Evolutionary conservation across 176 grass and related monocot species (phyloP).

Genomic region (Aegilops tauschii): DNA sequence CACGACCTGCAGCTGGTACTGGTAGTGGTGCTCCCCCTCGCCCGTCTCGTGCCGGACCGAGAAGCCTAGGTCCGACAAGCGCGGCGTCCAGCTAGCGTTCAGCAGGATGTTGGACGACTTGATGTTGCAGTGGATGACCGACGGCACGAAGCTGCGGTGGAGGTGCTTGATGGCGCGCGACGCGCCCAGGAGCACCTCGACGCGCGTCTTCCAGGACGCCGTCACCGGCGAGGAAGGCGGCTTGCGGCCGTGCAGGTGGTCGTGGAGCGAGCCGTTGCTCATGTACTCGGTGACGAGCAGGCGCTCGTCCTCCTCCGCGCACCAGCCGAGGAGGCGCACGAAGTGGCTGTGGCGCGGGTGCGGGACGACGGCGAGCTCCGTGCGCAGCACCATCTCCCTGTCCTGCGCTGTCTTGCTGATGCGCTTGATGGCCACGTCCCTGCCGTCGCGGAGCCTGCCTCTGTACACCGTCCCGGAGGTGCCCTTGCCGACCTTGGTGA

Average conservation of each 20-base stretch:
- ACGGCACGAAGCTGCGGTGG: not conserved
- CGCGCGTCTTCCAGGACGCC: not conserved
- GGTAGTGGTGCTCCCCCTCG: too few relatives aligned
- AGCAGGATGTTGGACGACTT: constrained; percentile 80
- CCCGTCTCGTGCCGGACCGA: not conserved
- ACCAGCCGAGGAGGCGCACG: not conserved
- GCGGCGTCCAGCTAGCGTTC: constrained; percentile 3
- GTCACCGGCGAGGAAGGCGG: too few relatives aligned
- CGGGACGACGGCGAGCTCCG: not conserved
- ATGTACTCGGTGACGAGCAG: constrained; percentile 6
- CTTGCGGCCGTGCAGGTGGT: not conserved
- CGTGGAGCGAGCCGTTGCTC: not conserved
- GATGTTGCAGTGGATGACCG: constrained; percentile 61
- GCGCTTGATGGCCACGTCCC: constrained; percentile 9
- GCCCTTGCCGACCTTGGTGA: not conserved
- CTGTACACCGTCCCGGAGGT: not conserved
- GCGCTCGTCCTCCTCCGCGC: not conserved
- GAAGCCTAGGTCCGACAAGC: not conserved
- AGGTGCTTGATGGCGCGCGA: not conserved
- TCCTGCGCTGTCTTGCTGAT: not conserved
- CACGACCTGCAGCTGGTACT: too few relatives aligned
- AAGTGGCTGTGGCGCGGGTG: not conserved
- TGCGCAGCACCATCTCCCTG: not conserved
- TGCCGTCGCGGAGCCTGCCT: not conserved
- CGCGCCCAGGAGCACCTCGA: not conserved